phyloP scores from a whole-genome alignment of 805 yeast species.

The Saccharomycopsis sp. region DNA sequence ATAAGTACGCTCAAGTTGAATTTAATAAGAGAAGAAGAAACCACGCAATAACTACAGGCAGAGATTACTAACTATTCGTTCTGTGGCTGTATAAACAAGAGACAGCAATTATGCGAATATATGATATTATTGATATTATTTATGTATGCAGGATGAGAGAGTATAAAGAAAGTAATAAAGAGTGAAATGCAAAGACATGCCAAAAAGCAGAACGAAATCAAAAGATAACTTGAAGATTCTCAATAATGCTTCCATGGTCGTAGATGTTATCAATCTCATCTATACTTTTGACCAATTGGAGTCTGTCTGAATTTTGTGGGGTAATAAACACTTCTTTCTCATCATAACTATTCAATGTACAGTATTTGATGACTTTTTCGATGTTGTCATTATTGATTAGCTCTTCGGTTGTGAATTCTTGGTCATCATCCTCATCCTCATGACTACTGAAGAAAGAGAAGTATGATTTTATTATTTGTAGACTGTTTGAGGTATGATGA shows the following conservation, averaged over 20 bases:
- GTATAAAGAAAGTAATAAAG: too few relatives aligned
- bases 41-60: too few relatives aligned
- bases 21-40: too few relatives aligned
- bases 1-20: too few relatives aligned
- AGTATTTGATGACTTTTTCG: conserved; percentile 8
- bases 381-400: not conserved
- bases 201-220: too few relatives aligned
- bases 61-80: too few relatives aligned
- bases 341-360: conserved; percentile 15
- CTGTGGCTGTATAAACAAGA: too few relatives aligned
- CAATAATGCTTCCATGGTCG: conserved; percentile 2
- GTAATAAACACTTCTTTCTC: conserved; percentile 15
- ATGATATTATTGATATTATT: too few relatives aligned
- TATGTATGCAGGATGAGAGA: too few relatives aligned
- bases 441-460: not conserved
- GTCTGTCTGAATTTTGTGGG: conserved; percentile 1
- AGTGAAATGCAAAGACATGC: too few relatives aligned
- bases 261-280: conserved; percentile 19
- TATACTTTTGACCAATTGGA: conserved; percentile 6
- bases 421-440: not conserved
- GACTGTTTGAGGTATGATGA: not conserved
- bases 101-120: too few relatives aligned
- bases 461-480: not conserved
- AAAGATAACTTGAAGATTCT: not conserved
- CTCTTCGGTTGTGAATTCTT: not conserved